phyloP scores from a whole-genome alignment of 2,329 filamentous ascomycete species.

The Paracamarosporium sp. region DNA sequence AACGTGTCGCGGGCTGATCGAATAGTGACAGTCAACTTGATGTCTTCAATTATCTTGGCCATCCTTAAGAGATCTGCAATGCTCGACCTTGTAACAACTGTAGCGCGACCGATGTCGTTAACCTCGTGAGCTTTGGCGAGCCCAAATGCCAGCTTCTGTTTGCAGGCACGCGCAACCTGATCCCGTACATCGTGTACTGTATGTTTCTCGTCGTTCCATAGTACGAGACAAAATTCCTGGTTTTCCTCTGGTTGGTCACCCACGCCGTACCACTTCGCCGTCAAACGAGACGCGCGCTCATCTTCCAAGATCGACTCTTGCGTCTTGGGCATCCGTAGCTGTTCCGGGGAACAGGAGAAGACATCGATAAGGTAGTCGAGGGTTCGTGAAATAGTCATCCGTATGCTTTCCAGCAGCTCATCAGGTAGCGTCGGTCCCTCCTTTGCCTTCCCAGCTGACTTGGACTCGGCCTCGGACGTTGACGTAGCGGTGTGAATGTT shows the following conservation, averaged over 20 bases:
- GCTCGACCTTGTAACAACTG: constrained; percentile 78
- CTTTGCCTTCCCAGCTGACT: constrained; percentile 64
- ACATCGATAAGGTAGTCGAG: constrained; percentile 98
- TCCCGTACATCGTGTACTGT: constrained; percentile 89
- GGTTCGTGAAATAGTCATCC: constrained; percentile 82
- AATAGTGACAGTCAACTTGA: constrained; percentile 95
- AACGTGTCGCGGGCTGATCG: constrained; percentile 94
- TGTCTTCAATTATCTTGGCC: constrained; percentile 88
- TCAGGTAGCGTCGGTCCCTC: constrained; percentile 67
- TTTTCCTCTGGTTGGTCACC: constrained; percentile 68
- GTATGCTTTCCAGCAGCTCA: constrained; percentile 78
- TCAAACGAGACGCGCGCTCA: constrained; percentile 79
- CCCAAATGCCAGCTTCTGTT: constrained; percentile 72
- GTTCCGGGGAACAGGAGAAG: constrained; percentile 96
- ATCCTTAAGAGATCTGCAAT: constrained; percentile 76
- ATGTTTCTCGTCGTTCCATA: constrained; percentile 99
- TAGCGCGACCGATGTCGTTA: constrained; percentile 84
- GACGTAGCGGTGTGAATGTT: constrained; percentile 80
- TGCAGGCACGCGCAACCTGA: constrained; percentile 89
- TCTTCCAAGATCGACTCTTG: constrained; percentile 81
- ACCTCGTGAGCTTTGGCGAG: constrained; percentile 82
- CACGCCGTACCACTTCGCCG: constrained; percentile 71
- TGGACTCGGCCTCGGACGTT: constrained; percentile 34
- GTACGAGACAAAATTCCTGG: constrained; percentile 80
- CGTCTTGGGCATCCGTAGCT: constrained; percentile 85